Percentiles rank a stretch among this genome's conserved stretches.
Evolutionary conservation across 768 basidiomycete species (phyloP).

Genomic region (Collybiopsis luxurians): DNA sequence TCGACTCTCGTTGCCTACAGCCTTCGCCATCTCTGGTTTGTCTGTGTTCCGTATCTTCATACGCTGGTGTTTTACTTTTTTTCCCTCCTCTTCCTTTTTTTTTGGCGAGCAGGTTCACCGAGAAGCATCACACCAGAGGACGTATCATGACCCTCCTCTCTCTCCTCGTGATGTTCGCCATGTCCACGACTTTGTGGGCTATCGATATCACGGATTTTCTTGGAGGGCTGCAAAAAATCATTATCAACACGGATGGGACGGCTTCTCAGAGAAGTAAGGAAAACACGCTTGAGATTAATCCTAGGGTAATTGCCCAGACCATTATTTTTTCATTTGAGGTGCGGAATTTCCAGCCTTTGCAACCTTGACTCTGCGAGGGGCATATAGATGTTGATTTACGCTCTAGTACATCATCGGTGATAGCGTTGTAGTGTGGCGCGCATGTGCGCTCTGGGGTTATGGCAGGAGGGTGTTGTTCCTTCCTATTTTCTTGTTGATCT

Average conservation of each 20-base stretch:
- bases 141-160: neutral
- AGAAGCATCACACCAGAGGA: no score
- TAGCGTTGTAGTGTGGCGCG: slow-evolving; percentile 6
- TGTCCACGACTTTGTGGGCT: neutral
- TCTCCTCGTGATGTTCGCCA: neutral
- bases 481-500: neutral
- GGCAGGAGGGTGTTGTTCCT: neutral
- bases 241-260: neutral
- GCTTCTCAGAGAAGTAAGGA: neutral
- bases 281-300: neutral
- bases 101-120: no score
- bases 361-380: neutral
- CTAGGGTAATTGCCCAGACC: neutral
- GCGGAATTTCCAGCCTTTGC: neutral
- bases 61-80: neutral
- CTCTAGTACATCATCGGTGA: slow-evolving; percentile 2
- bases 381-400: neutral
- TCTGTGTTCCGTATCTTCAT: no score
- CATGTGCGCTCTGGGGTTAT: slow-evolving; percentile 1
- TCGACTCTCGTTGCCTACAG: neutral
- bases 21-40: neutral
- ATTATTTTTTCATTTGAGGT: neutral
- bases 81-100: no score
- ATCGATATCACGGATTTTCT: no score
- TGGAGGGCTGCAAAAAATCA: neutral